Percentiles rank a stretch among this genome's conserved stretches.
Evolutionary conservation across 2,329 filamentous ascomycete genomes (phyloP).

Genomic region (Tolypocladium endophyticum): DNA sequence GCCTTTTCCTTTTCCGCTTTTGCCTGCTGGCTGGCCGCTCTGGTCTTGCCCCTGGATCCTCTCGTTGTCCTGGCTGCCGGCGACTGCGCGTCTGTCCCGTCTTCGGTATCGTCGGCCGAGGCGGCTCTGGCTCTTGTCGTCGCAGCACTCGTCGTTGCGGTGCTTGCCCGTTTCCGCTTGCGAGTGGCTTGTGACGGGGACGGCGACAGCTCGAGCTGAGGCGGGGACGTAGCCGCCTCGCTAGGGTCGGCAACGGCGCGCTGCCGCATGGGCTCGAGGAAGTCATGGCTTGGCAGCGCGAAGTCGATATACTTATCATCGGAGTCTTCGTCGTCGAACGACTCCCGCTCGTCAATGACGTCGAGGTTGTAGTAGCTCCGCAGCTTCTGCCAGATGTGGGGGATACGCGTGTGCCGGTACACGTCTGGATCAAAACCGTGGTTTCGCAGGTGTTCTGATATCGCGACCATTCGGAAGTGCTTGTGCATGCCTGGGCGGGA

Average conservation of each 20-base stretch:
- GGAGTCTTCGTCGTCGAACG: conserved; percentile 49
- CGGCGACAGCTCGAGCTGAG: conserved; percentile 29
- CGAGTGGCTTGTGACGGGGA: conserved; percentile 20
- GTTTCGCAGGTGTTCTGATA: conserved; percentile 68
- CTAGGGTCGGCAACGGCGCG: conserved; percentile 32
- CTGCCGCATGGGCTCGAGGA: conserved; percentile 35
- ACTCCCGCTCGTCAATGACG: conserved; percentile 75
- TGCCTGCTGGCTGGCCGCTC: conserved; percentile 28
- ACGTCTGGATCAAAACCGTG: conserved; percentile 66
- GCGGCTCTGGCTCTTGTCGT: conserved; percentile 24
- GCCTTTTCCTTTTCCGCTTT: conserved; percentile 15
- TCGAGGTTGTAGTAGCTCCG: conserved; percentile 74
- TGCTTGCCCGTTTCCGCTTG: conserved; percentile 35
- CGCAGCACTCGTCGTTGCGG: conserved; percentile 7
- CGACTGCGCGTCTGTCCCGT: conserved; percentile 29
- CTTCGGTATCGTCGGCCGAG: conserved; percentile 38
- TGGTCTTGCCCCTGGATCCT: conserved; percentile 32
- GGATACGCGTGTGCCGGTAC: conserved; percentile 73
- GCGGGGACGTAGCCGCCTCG: conserved; percentile 36
- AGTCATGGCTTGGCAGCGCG: conserved; percentile 41
- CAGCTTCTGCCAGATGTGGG: conserved; percentile 86
- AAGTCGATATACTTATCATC: conserved; percentile 57
- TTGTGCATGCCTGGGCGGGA: conserved; percentile 66
- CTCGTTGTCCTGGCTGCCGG: conserved; percentile 27
- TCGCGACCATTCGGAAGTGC: conserved; percentile 83